Conservation (phyloP, 352 stramenopile species). For the Phytopythium oedochilum region DNA sequence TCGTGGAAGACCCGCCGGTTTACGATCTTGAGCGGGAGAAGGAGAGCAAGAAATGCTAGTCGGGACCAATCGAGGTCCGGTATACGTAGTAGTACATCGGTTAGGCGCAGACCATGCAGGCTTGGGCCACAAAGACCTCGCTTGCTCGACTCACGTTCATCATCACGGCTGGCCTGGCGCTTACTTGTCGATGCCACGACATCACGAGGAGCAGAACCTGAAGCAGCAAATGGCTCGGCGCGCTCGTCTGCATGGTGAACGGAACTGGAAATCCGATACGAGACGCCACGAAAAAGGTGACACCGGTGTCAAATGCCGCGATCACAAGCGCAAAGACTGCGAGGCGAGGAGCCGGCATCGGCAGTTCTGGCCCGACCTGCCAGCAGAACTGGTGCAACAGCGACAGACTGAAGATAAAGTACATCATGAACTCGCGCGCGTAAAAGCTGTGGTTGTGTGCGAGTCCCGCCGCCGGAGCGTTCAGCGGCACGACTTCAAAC, state of each 20-base stretch:
- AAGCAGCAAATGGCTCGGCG: not conserved
- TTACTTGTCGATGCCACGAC: not conserved
- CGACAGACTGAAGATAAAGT: constrained; percentile 8
- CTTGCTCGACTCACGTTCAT: not conserved
- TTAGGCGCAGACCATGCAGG: not conserved
- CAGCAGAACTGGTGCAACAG: constrained; percentile 17
- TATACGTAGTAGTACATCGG: not conserved
- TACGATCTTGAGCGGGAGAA: constrained; percentile 12
- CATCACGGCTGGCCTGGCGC: not conserved
- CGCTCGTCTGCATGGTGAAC: constrained; percentile 9
- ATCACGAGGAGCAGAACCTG: not conserved
- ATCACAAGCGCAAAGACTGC: constrained; percentile 8
- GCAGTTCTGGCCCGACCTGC: constrained; percentile 10
- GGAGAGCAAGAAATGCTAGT: not conserved
- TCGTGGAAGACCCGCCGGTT: constrained; percentile 19
- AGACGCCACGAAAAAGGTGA: constrained; percentile 7
- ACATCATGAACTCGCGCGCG: constrained; percentile 12
- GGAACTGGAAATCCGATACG: constrained; percentile 22
- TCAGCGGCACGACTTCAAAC: constrained; percentile 19
- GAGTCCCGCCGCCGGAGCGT: constrained; percentile 7
- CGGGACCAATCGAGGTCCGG: not conserved
- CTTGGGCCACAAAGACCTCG: not conserved
- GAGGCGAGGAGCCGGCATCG: constrained; percentile 4
- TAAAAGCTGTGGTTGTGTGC: constrained; percentile 14
- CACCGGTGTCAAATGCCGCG: constrained; percentile 3